Base-by-base conservation (phyloP, 768 basidiomycete species). In the Kockovaella imperatae region DNA sequence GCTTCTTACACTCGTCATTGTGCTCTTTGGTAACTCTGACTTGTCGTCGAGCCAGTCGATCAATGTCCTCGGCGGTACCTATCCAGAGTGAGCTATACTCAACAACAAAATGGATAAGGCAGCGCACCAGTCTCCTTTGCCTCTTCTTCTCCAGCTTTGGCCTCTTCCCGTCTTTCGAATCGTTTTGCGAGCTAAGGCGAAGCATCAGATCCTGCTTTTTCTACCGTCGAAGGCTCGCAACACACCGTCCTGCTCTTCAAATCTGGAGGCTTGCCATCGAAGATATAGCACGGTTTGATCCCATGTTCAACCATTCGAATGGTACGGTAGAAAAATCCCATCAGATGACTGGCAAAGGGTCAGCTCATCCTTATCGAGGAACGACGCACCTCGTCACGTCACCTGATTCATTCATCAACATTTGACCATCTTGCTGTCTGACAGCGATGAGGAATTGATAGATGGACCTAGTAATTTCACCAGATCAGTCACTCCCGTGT, bases 261-360 rank as follows among this genome's bases (percentile, higher is more conserved):
- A 61, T 96, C 90, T 38, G 95, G 95, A 2, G 95, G 95, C 71
- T 91, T 93, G 18, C 95, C 95, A 71, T 99, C 95, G 57, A 99
- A 99, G 28, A 99, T 88, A 71, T 97, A 97, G 28, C 84, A 84
- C 0, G 93, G 91, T 65, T 99, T 99, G 68, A 99, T 89, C 3
- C 95, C 95, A 57, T 97, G 93, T 73, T 99, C 95, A 15, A 91
- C 91, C 69, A 99, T 97, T 20, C 95, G 79, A 50, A 99, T 87
- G 0, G 95, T 99, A 31, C 91, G 79, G 64, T 96, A 96, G 75
- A 99, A 99, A 71, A 97, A 85, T 0, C 95, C 95, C 90, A 97
- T 96, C 10, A 99, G 76, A 73, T 99, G 93, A 74, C 89, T 80
- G 47, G 26, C n/a, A 11, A 20, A 20, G n/a, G 15, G 29, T 45